Conservation (phyloP, 495 filamentous ascomycete genomes). For the Rhypophila decipiens region DNA sequence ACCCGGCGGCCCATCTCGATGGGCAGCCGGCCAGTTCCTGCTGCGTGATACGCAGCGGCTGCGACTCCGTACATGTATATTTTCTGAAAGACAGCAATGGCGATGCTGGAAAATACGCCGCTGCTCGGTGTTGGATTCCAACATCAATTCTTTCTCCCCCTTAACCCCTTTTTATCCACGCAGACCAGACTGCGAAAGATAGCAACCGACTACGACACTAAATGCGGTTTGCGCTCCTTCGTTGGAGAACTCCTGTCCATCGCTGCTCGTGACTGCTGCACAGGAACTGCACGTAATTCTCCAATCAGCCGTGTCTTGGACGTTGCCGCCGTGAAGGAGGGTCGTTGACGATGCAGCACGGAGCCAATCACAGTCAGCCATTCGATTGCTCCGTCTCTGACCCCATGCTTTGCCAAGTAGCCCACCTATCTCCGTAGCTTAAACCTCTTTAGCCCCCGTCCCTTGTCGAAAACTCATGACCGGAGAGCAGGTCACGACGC, state of each 20-base stretch:
- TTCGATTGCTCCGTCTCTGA: neutral
- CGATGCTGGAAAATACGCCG: too few species aligned
- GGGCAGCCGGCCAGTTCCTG: neutral
- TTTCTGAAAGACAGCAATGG: too few species aligned
- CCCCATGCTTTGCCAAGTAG: neutral
- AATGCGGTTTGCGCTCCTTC: conserved; percentile 1
- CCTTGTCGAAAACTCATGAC: neutral
- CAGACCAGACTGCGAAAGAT: neutral
- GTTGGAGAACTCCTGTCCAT: neutral
- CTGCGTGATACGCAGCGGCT: too few species aligned
- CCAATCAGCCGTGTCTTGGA: conserved; percentile 15
- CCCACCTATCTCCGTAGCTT: neutral
- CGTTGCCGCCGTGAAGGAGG: conserved; percentile 11
- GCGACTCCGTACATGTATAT: too few species aligned
- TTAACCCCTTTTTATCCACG: neutral
- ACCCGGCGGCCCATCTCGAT: neutral
- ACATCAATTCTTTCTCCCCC: neutral
- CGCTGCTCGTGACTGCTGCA: conserved; percentile 2
- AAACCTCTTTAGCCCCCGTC: neutral
- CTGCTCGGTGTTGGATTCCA: neutral
- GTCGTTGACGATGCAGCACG: conserved; percentile 6
- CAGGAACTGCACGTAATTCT: conserved; percentile 13
- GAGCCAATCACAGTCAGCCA: conserved; percentile 13
- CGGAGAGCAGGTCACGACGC: too few species aligned
- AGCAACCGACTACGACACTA: neutral